Evolutionary conservation across 1,139 yeast species (phyloP), one percentile per base, ranked within the genome.

Genomic region (Lodderomyces pseudojiufengensis): DNA sequence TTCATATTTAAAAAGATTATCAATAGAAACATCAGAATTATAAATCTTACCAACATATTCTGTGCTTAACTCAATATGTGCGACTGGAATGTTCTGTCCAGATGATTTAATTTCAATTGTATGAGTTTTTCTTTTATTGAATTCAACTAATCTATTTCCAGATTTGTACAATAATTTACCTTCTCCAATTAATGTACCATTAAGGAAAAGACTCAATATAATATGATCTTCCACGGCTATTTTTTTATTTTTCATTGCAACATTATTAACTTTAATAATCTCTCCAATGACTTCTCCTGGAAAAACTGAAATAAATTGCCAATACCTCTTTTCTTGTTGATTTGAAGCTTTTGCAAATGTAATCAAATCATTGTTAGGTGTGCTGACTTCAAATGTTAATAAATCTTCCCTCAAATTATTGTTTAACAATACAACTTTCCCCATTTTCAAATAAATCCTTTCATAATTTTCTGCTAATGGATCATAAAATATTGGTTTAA

Each of bases 251-350:
- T 63, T 63, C 39, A 55, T 49, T 2, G 74, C 70, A 23, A 81
- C 63, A 34, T 84, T 81, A 41, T 73, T 71, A 18, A 82, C 65
- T 50, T 78, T 73, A 33, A 83, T 67, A 39, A 75, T 70, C 54
- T 83, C 92, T 27, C 94, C 94, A 44, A 84, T 66, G 9, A 76
- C 70, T 55, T 87, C 96, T 33, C 76, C 83, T 2, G 88, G 80
- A 49, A 72, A 71, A 10, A 84, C 87, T 2, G 94, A 80, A n/a
- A 84, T 73, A 49, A 87, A 84, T 42, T 78, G 79, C 95, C 95
- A 87, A 13, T 59, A 49, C 16, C 67, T 59, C 29, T 61, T 60
- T 22, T 72, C 74, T 23, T 61, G 60, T 50, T 80, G 84, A 56
- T 83, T 83, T 0, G 86, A 73, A 7, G 87, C 87, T 51, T 80